Base-by-base conservation (phyloP, 768 basidiomycete species). In the Mycena epipterygia region DNA sequence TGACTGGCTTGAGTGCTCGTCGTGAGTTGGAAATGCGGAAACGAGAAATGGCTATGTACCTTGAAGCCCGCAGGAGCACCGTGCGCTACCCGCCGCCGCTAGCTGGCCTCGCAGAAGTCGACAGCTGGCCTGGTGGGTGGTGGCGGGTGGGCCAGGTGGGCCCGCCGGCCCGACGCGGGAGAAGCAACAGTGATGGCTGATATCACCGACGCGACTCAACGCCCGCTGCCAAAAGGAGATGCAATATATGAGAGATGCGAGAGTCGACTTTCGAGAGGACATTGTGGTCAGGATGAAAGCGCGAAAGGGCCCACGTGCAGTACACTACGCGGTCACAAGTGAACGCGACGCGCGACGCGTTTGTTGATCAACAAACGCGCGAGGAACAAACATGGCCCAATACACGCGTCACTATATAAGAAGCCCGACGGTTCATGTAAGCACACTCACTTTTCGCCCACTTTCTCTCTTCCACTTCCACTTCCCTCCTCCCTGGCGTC, bases 151-250 rank as follows among this genome's bases (percentile, higher is more conserved):
- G n/a, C n/a, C n/a, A n/a, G n/a, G n/a, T n/a, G n/a, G n/a, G n/a
- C n/a, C n/a, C n/a, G n/a, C n/a, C n/a, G n/a, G n/a, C n/a, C n/a
- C n/a, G n/a, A n/a, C n/a, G n/a, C n/a, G n/a, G n/a, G n/a, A n/a
- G n/a, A n/a, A n/a, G 46, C 46, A 48, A 48, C 46, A 48, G 19
- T 48, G 46, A 48, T 48, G 23, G 46, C 23, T 48, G 46, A 48
- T 48, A 48, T 48, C 46, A 48, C 23, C 2, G 8, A 4, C n/a
- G 17, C 32, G 33, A 66, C 55, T 66, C 64, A 66, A 66, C 64
- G 64, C 64, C 64, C 55, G 56, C 19, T 33, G 55, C 64, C 46
- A 59, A 66, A 66, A 49, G 46, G 64, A 61, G 60, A 49, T 35
- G 46, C 39, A 44, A 59, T 44, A 32, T 44, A 30, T 21, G 51